These are phyloP conservation scores for Pezicula rhizophila DNA, from an alignment of 2,329 filamentous ascomycete species.

Conservation along the genomic window DNA sequence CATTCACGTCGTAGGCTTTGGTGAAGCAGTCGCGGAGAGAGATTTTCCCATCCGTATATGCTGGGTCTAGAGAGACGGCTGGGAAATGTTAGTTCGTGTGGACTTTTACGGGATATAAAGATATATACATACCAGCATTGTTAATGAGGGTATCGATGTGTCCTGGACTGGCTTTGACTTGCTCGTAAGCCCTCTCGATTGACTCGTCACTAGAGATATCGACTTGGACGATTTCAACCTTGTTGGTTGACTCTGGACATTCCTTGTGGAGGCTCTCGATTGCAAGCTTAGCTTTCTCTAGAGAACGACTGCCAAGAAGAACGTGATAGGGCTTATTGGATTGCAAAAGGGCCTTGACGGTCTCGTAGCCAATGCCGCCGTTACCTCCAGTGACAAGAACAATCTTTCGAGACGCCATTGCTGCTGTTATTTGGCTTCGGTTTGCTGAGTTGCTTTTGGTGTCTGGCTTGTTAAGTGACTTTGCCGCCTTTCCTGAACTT, in stretches of 20 bases:
- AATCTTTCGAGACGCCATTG: conserved; percentile 14
- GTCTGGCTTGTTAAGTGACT: too few relatives aligned
- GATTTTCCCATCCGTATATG: conserved; percentile 21
- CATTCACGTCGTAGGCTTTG: conserved; percentile 26
- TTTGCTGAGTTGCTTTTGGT: too few relatives aligned
- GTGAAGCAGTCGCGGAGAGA: conserved; percentile 21
- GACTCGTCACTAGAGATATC: conserved; percentile 18
- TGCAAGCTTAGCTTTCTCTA: conserved; percentile 29
- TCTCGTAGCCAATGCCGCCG: conserved; percentile 37
- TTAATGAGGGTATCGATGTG: conserved; percentile 17
- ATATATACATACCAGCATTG: conserved; percentile 12
- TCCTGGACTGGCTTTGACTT: conserved; percentile 9
- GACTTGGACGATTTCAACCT: conserved; percentile 11
- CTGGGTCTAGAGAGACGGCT: conserved; percentile 25
- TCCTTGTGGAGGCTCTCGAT: conserved; percentile 29
- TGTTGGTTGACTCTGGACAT: conserved; percentile 23
- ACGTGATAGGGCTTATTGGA: conserved; percentile 33
- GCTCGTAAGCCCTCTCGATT: conserved; percentile 16
- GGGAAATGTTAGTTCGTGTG: neutral
- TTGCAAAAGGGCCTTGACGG: conserved; percentile 32
- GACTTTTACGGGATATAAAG: conserved; percentile 3
- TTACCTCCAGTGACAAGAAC: conserved; percentile 37
- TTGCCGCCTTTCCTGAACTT: too few relatives aligned
- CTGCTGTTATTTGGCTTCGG: too few relatives aligned
- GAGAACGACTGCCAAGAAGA: conserved; percentile 32